Conservation (phyloP, 129 eudicot genomes). For the Arctium minus region DNA sequence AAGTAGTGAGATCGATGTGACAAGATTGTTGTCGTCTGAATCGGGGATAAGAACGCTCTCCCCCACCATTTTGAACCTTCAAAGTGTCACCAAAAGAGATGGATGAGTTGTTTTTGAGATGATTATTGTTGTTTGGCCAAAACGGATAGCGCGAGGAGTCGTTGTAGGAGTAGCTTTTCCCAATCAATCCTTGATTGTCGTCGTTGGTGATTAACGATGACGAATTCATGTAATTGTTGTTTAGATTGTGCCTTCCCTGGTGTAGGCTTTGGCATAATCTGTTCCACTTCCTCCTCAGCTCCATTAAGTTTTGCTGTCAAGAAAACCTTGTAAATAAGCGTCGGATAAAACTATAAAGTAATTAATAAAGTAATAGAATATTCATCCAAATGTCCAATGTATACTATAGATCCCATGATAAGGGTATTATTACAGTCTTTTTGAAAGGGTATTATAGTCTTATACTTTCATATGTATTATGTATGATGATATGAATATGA, state of each 20-base stretch:
- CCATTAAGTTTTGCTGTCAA: conserved; percentile 52
- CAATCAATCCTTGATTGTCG: conserved; percentile 24
- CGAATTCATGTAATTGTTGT: conserved; percentile 26
- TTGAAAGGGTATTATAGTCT: background rate
- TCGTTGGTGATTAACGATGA: conserved; percentile 18
- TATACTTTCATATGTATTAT: background rate
- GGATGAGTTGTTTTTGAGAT: conserved; percentile 24
- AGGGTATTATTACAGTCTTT: background rate
- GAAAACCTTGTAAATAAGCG: background rate
- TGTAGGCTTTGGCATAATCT: conserved; percentile 67
- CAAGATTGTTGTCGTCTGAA: conserved; percentile 88
- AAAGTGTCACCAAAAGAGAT: conserved; percentile 50
- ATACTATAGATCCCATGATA: too few species aligned
- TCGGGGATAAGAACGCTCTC: conserved; percentile 47
- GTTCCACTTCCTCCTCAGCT: conserved; percentile 72
- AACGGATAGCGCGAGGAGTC: conserved; percentile 41
- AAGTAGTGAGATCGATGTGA: conserved; percentile 69
- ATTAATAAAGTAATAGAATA: too few species aligned
- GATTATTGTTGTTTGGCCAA: conserved; percentile 47
- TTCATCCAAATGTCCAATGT: too few species aligned
- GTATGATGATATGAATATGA: too few species aligned
- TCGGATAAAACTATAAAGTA: background rate
- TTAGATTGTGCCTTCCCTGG: conserved; percentile 49
- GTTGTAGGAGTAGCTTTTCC: conserved; percentile 32
- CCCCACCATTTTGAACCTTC: conserved; percentile 33